Base-by-base conservation (phyloP, 2,329 filamentous ascomycete species). In the Grosmannia clavigera region DNA sequence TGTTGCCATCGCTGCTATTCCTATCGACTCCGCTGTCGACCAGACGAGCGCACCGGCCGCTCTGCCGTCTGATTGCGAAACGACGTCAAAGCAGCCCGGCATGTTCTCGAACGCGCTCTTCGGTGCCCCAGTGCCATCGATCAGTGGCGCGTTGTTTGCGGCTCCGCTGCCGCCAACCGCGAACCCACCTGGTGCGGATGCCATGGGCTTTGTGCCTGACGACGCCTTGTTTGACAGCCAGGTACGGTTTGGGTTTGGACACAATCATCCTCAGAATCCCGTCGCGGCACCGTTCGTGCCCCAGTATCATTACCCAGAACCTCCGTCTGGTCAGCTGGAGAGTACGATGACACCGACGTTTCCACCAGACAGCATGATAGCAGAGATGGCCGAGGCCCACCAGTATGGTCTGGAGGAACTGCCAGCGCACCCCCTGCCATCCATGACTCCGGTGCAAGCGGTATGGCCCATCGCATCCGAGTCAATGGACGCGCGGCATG, bases 281-380 rank as follows among this genome's bases (percentile, higher is more conserved):
- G 12, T 27, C 6, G n/a, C 29, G 31, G 56, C 11, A 14, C 33
- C 7, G 27, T 57, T 31, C 25, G 27, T 29, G 22, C 25, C 61
- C 1, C 51, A 53, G 7, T 62, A 60, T 25, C 62, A 64, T 5
- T 64, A 65, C 29, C 63, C 64, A 3, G 64, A 64, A n/a, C 60
- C 60, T 1, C 60, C 60, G 1, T 43, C 59, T 11, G 57, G 59
- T n/a, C 60, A 55, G 35, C 53, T 52, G 12, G n/a, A 46, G 16
- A 7, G 22, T 27, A 14, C 59, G 9, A n/a, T 35, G 19, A 29
- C 53, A 12, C 6, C 50, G 12, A 11, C 22, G n/a, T 19, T 55
- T 55, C 3, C 43, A 19, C 48, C 5, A 27, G 27, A 48, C 9
- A 22, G 31, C 16, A 40, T 27, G 25, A 14, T 27, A 2, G 22